These are phyloP conservation scores for Aspergillus tamarii DNA, from an alignment of 2,329 filamentous ascomycete species.

Conservation along the genomic window DNA sequence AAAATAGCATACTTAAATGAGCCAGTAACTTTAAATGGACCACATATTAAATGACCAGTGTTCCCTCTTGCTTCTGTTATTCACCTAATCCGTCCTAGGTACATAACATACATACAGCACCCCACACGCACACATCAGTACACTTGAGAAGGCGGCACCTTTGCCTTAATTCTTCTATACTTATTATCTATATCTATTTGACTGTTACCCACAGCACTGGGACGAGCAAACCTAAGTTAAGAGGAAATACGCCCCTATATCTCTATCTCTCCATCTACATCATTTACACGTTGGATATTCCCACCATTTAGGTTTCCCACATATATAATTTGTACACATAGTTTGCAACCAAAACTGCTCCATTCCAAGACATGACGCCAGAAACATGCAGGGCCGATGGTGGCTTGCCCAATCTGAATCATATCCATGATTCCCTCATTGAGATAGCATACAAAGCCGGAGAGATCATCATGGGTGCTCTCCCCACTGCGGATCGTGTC, in stretches of 20 bases:
- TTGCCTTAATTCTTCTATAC: neutral
- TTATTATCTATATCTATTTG: neutral
- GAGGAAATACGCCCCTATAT: neutral
- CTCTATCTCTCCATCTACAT: neutral
- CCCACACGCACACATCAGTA: too few species aligned
- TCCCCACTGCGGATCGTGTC: constrained; percentile 40
- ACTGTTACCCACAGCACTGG: neutral
- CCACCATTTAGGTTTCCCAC: neutral
- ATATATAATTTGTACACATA: neutral
- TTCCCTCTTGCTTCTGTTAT: too few species aligned
- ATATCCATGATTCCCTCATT: constrained; percentile 48
- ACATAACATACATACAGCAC: too few species aligned
- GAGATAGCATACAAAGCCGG: constrained; percentile 46
- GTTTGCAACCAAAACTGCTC: neutral
- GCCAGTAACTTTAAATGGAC: too few species aligned
- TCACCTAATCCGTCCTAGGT: too few species aligned
- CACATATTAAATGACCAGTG: too few species aligned
- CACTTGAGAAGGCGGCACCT: too few species aligned
- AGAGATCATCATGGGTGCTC: constrained; percentile 46
- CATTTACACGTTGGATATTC: neutral
- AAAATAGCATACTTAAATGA: too few species aligned
- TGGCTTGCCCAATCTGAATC: constrained; percentile 32
- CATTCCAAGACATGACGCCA: neutral
- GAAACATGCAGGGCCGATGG: neutral
- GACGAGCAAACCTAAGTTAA: neutral